Conservation (phyloP, 1,284 basidiomycete species). For the Lentinula novae-zelandiae region DNA sequence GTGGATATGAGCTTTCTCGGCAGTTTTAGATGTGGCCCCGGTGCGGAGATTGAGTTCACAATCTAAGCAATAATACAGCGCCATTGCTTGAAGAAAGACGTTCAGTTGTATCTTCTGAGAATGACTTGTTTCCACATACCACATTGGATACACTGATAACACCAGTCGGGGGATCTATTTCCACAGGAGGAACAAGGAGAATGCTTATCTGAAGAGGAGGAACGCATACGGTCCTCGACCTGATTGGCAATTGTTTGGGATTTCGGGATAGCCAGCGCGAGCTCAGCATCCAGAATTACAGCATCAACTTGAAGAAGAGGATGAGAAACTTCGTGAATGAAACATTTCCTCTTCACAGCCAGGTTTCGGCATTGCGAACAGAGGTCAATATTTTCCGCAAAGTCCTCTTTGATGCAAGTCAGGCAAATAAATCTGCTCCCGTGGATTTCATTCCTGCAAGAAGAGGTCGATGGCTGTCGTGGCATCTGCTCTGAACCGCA, state of each 20-base stretch:
- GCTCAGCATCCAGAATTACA: slow-evolving; percentile 1
- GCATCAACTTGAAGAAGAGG: neutral
- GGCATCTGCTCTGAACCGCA: too few relatives aligned
- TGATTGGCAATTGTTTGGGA: neutral
- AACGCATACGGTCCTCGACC: neutral
- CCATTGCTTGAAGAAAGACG: neutral
- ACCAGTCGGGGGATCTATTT: neutral
- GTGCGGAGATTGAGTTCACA: neutral
- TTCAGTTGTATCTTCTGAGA: neutral
- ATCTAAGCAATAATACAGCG: neutral
- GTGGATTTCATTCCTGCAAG: slow-evolving; percentile 28
- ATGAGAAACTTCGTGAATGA: slow-evolving; percentile 3
- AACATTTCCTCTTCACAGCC: neutral
- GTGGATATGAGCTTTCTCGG: neutral
- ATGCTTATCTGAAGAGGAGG: neutral
- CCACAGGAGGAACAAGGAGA: neutral
- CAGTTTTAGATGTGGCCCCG: neutral
- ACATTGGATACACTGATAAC: neutral
- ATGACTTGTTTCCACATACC: neutral
- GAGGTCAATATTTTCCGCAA: slow-evolving; percentile 31
- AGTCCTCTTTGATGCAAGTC: slow-evolving; percentile 28
- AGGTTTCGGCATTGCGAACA: slow-evolving; percentile 27
- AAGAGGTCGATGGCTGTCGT: neutral
- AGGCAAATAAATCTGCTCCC: slow-evolving; percentile 29
- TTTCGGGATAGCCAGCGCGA: slow-evolving; percentile 1